A percentile compares a stretch with the other conserved stretches of the same genome.
These are phyloP conservation scores for Monosiga brevicollis DNA, from an alignment of 78 protist genomes.

Conservation along the genomic window DNA sequence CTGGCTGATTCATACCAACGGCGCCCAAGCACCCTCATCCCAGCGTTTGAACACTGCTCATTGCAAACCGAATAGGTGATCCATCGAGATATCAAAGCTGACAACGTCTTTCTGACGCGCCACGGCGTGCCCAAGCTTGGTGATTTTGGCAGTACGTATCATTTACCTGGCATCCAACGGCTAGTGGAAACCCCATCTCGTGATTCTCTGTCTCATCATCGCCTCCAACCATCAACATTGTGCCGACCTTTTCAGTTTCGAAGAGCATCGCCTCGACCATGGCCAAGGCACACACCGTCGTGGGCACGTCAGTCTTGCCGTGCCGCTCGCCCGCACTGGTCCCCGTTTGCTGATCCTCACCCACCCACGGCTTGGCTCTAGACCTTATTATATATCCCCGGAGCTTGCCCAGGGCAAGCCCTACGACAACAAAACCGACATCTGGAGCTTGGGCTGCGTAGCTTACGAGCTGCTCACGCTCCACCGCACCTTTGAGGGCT, in stretches of 20 bases:
- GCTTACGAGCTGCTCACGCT: constrained; percentile 51
- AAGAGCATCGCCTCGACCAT: neutral
- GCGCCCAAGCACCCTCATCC: too few species aligned
- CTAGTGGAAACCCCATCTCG: too few species aligned
- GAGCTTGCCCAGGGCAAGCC: constrained; percentile 51
- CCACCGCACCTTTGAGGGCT: constrained; percentile 42
- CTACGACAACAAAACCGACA: constrained; percentile 55
- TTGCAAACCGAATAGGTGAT: neutral
- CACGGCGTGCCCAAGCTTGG: constrained; percentile 9
- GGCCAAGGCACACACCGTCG: neutral
- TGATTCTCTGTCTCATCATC: too few species aligned
- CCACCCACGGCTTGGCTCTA: too few species aligned
- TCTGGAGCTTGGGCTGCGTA: constrained; percentile 64
- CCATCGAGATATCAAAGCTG: constrained; percentile 43
- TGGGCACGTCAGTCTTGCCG: too few species aligned
- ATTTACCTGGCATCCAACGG: too few species aligned
- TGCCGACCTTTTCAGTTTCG: too few species aligned
- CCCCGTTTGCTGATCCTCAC: too few species aligned
- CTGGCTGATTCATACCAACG: too few species aligned
- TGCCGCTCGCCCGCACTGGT: too few species aligned
- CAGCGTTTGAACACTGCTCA: too few species aligned
- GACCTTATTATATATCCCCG: constrained; percentile 72
- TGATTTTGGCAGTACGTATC: constrained; percentile 50
- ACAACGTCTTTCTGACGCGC: constrained; percentile 17
- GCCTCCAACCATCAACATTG: too few species aligned